A percentile compares a stretch with the other conserved stretches of the same genome.
Evolutionary conservation across 768 basidiomycete genomes (phyloP).

Genomic region (Agrocybe praecox): DNA sequence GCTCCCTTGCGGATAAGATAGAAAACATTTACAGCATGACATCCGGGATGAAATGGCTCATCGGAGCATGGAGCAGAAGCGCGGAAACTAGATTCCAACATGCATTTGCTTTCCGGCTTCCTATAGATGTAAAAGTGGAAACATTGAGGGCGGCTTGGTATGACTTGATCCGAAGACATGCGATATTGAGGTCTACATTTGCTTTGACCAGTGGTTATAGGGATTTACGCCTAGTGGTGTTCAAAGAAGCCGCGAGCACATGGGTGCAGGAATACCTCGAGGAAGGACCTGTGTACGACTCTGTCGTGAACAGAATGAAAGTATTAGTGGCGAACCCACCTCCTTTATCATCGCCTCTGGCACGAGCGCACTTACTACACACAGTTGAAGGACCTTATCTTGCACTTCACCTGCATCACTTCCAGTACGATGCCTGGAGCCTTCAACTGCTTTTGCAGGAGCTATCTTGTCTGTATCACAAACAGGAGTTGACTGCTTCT

Average conservation of each 20-base stretch:
- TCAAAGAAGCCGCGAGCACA: slow-evolving; percentile 16
- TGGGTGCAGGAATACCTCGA: slow-evolving; percentile 25
- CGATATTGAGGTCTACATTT: slow-evolving; percentile 47
- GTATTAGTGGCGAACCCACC: slow-evolving; percentile 24
- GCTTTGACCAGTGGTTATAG: slow-evolving; percentile 24
- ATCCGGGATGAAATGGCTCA: slow-evolving; percentile 36
- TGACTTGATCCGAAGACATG: slow-evolving; percentile 32
- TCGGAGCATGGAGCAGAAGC: slow-evolving; percentile 48
- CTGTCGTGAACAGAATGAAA: slow-evolving; percentile 23
- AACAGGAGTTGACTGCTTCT: slow-evolving; percentile 19
- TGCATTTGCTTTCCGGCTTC: slow-evolving; percentile 41
- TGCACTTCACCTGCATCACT: slow-evolving; percentile 43
- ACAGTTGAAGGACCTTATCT: slow-evolving; percentile 23
- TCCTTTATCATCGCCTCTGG: slow-evolving; percentile 19
- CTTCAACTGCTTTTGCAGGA: slow-evolving; percentile 41
- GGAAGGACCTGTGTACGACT: slow-evolving; percentile 4
- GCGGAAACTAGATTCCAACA: slow-evolving; percentile 42
- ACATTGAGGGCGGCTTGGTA: slow-evolving; percentile 39
- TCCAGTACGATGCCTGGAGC: slow-evolving; percentile 55
- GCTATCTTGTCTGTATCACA: slow-evolving; percentile 36
- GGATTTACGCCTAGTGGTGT: slow-evolving; percentile 29
- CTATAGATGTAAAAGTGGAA: slow-evolving; percentile 25
- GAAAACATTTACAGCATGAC: slow-evolving; percentile 27
- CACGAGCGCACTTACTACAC: slow-evolving; percentile 24
- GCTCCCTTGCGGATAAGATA: slow-evolving; percentile 11